phyloP scores from a whole-genome alignment of 352 stramenopile species.

The Phytophthora quininea region DNA sequence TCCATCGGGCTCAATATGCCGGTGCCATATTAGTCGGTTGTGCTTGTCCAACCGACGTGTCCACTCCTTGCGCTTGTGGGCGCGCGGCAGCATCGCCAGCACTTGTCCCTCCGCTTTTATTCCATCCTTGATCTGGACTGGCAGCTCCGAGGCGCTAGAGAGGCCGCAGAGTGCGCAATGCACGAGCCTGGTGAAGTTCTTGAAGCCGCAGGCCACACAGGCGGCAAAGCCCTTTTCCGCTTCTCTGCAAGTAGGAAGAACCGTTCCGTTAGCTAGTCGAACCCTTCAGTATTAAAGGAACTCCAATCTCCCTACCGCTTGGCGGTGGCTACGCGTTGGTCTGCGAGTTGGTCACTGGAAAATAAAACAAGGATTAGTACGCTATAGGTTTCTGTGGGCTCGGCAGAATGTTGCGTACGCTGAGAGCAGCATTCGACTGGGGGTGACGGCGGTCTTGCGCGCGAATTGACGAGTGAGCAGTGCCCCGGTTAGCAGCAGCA shows the following conservation, averaged over 20 bases:
- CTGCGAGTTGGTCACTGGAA: constrained; percentile 31
- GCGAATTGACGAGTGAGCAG: constrained; percentile 17
- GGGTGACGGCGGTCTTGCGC: constrained; percentile 9
- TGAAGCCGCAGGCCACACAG: constrained; percentile 55
- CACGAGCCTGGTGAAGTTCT: constrained; percentile 49
- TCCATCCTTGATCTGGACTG: constrained; percentile 1
- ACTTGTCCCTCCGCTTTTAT: background rate
- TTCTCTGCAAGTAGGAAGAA: constrained; percentile 30
- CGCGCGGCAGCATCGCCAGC: constrained; percentile 12
- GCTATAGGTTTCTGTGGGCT: too few relatives aligned
- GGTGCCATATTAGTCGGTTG: constrained; percentile 47
- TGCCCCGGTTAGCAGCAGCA: constrained; percentile 31
- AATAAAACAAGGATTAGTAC: constrained; percentile 11
- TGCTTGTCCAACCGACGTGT: constrained; percentile 41
- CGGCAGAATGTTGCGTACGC: too few relatives aligned
- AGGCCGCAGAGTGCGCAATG: constrained; percentile 50
- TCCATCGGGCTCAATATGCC: constrained; percentile 25
- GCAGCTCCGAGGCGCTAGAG: constrained; percentile 6
- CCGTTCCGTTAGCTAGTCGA: constrained; percentile 1
- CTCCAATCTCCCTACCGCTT: too few relatives aligned
- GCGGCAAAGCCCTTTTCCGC: constrained; percentile 39
- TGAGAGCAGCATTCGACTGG: constrained; percentile 29
- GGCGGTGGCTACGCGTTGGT: constrained; percentile 19
- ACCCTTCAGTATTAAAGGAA: too few relatives aligned
- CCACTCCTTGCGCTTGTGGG: constrained; percentile 56